Conservation (phyloP, 192 early-diverging fungal species). For the Phlyctochytrium arcticum region DNA sequence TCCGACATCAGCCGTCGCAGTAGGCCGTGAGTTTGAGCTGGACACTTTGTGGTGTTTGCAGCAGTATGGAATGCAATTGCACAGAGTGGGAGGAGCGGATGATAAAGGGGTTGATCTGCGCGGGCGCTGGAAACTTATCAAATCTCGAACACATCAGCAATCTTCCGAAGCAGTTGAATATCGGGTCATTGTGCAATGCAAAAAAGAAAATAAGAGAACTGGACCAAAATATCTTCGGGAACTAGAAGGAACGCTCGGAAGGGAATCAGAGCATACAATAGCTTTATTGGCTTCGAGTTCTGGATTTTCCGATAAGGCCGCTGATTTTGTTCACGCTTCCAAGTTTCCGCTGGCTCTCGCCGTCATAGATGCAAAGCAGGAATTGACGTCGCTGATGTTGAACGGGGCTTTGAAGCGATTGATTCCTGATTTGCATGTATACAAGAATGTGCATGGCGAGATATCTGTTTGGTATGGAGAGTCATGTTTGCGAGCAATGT, state of each 20-base stretch:
- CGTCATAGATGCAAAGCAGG: background rate
- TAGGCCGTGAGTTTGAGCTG: constrained; percentile 22
- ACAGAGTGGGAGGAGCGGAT: constrained; percentile 23
- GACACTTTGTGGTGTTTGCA: background rate
- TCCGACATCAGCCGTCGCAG: constrained; percentile 9
- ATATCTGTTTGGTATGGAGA: background rate
- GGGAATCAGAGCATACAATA: constrained; percentile 12
- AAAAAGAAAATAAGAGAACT: constrained; percentile 7
- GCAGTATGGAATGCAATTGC: constrained; percentile 4
- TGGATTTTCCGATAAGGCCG: constrained; percentile 11
- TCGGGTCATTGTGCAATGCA: constrained; percentile 33
- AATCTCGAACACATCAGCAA: too few relatives aligned
- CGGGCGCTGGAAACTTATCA: constrained; percentile 16
- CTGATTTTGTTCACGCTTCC: background rate
- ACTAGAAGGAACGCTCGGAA: constrained; percentile 21
- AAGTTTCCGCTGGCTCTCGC: constrained; percentile 5
- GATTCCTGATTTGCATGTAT: constrained; percentile 4
- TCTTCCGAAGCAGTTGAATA: background rate
- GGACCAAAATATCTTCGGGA: constrained; percentile 32
- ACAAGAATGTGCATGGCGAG: background rate
- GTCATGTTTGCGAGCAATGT: background rate
- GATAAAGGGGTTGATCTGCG: constrained; percentile 33
- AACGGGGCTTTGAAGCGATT: background rate
- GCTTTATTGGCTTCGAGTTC: constrained; percentile 11
- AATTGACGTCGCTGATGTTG: background rate